These are phyloP conservation scores for Sanghuangporus sanghuang DNA, from an alignment of 1,284 basidiomycete species.

Conservation along the genomic window DNA sequence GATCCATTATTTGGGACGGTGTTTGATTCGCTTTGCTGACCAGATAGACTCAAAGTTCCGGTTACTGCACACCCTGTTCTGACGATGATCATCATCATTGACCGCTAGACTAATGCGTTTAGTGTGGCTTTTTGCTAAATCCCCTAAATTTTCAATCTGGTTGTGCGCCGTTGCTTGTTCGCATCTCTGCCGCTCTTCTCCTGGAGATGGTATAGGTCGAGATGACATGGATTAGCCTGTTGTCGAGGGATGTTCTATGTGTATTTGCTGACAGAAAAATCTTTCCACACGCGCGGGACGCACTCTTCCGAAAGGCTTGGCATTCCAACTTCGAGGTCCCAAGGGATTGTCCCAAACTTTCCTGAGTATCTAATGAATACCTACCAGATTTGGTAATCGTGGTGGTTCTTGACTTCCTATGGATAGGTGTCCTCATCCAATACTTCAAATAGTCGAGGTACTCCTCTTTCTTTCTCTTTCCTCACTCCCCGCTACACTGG, in stretches of 20 bases:
- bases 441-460: conserved; percentile 13
- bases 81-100: not conserved
- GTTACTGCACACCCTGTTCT: not conserved
- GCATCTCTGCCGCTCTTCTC: not conserved
- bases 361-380: conserved; percentile 4
- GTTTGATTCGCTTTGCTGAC: not conserved
- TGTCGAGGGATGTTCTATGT: not conserved
- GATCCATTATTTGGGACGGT: not conserved
- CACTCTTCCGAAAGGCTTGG: conserved; percentile 2
- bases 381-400: not conserved
- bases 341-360: not conserved
- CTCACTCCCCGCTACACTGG: not conserved
- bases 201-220: not conserved
- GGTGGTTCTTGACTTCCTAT: conserved; percentile 1
- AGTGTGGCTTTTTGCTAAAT: not conserved
- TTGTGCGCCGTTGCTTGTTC: no score
- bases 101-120: not conserved
- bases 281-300: conserved; percentile 1
- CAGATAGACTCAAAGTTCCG: not conserved
- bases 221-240: not conserved
- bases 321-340: not conserved
- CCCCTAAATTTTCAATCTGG: not conserved
- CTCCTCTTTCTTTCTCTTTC: not conserved
- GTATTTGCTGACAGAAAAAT: not conserved
- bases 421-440: not conserved